phyloP scores from a whole-genome alignment of 1,284 basidiomycete genomes.

The Lentinula novae-zelandiae region DNA sequence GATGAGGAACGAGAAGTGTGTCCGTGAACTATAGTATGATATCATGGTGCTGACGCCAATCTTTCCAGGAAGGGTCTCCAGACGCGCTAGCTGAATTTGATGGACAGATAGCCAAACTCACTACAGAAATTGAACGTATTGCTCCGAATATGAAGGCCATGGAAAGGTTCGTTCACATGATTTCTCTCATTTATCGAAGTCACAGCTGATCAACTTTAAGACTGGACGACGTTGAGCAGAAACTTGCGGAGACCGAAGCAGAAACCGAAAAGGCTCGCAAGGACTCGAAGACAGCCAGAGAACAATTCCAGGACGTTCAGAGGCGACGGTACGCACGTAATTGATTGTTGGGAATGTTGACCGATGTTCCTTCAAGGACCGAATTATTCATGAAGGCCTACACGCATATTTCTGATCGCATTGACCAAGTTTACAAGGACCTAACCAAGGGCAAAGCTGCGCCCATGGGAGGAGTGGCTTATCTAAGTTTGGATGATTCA shows the following conservation, averaged over 20 bases:
- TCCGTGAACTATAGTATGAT: background rate
- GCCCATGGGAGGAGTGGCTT: constrained; percentile 94
- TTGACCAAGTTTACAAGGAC: constrained; percentile 97
- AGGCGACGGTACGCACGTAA: constrained; percentile 60
- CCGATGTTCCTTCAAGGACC: constrained; percentile 35
- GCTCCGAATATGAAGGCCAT: constrained; percentile 97
- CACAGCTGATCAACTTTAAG: constrained; percentile 41
- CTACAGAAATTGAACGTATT: constrained; percentile 87
- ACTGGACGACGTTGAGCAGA: constrained; percentile 88
- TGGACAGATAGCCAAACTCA: constrained; percentile 69
- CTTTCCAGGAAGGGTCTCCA: constrained; percentile 55
- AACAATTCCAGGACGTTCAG: constrained; percentile 88
- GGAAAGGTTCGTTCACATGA: constrained; percentile 54
- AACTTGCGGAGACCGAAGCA: constrained; percentile 68
- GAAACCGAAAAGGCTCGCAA: constrained; percentile 78
- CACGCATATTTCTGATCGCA: constrained; percentile 91
- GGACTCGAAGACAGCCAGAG: constrained; percentile 85
- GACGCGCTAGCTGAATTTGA: constrained; percentile 77
- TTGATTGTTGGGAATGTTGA: background rate
- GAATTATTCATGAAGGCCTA: constrained; percentile 97
- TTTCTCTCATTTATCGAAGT: background rate
- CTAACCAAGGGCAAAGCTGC: constrained; percentile 92
- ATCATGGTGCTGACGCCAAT: background rate
- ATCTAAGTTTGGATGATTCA: constrained; percentile 91
- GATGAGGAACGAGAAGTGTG: constrained; percentile 79